Evolutionary conservation across 192 early-diverging fungal genomes (phyloP).

Genomic region (Entophlyctis luteolus): DNA sequence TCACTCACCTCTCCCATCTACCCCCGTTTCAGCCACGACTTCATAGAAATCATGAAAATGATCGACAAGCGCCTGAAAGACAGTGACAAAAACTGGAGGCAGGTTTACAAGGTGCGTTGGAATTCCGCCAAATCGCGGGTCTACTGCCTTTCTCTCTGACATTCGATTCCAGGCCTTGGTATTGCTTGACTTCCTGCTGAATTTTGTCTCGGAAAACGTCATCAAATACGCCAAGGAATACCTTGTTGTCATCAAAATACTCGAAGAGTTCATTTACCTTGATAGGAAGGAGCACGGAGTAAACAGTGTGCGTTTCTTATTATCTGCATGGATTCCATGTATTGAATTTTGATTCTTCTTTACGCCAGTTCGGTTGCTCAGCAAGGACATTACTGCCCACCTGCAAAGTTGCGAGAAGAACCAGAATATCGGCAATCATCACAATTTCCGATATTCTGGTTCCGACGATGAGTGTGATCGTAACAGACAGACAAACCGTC

Average conservation of each 20-base stretch:
- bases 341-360: too few species aligned
- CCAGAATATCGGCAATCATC: conserved; percentile 56
- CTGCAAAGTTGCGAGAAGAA: conserved; percentile 68
- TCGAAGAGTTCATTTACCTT: conserved; percentile 94
- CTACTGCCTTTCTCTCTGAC: neutral
- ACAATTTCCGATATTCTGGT: conserved; percentile 26
- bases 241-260: conserved; percentile 87
- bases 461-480: conserved; percentile 58
- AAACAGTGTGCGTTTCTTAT: conserved; percentile 56
- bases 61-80: conserved; percentile 96
- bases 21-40: conserved; percentile 61
- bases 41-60: conserved; percentile 96
- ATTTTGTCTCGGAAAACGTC: conserved; percentile 79
- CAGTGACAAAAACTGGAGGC: conserved; percentile 95
- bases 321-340: neutral
- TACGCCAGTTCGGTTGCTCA: conserved; percentile 79
- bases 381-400: conserved; percentile 81
- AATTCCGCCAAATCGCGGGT: neutral
- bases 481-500: too few species aligned
- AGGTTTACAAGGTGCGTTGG: conserved; percentile 87
- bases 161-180: conserved; percentile 61
- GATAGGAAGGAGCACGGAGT: conserved; percentile 84
- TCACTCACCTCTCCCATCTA: neutral
- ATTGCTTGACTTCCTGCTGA: conserved; percentile 80
- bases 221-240: conserved; percentile 85